Evolutionary conservation across 495 filamentous ascomycete species (phyloP).

Genomic region (Filosporella fistucella): DNA sequence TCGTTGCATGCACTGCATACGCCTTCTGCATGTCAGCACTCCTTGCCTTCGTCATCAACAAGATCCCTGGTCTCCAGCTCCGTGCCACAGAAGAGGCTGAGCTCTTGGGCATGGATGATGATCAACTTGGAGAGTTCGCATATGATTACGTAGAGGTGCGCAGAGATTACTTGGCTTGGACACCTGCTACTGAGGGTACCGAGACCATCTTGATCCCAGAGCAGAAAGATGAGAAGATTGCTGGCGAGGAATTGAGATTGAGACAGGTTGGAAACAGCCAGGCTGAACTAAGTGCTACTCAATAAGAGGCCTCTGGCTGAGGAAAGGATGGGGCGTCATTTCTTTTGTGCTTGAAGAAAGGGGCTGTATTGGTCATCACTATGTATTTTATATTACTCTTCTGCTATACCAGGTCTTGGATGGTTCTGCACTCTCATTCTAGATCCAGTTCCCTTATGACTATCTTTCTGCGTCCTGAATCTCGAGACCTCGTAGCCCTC

Average conservation of each 20-base stretch:
- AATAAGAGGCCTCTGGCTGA: too few species aligned
- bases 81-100: slow-evolving; percentile 93
- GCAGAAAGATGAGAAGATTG: neutral
- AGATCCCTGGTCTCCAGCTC: slow-evolving; percentile 82
- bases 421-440: too few species aligned
- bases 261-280: neutral
- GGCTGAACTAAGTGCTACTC: too few species aligned
- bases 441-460: too few species aligned
- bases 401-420: too few species aligned
- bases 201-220: neutral
- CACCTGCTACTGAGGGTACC: slow-evolving; percentile 67
- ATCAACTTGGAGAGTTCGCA: slow-evolving; percentile 96
- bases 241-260: neutral
- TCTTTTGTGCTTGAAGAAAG: too few species aligned
- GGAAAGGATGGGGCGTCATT: too few species aligned
- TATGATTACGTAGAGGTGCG: slow-evolving; percentile 99
- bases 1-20: slow-evolving; percentile 70
- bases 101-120: slow-evolving; percentile 94
- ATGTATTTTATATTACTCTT: too few species aligned
- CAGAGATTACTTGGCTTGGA: slow-evolving; percentile 87
- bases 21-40: slow-evolving; percentile 77
- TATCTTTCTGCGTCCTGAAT: too few species aligned
- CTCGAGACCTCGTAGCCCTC: too few species aligned
- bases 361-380: too few species aligned
- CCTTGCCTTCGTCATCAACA: slow-evolving; percentile 78